A percentile compares a stretch with the other conserved stretches of the same genome.
These are phyloP conservation scores for Lodderomyces orthopsilosis DNA, from an alignment of 1,139 yeast species.

Conservation along the genomic window DNA sequence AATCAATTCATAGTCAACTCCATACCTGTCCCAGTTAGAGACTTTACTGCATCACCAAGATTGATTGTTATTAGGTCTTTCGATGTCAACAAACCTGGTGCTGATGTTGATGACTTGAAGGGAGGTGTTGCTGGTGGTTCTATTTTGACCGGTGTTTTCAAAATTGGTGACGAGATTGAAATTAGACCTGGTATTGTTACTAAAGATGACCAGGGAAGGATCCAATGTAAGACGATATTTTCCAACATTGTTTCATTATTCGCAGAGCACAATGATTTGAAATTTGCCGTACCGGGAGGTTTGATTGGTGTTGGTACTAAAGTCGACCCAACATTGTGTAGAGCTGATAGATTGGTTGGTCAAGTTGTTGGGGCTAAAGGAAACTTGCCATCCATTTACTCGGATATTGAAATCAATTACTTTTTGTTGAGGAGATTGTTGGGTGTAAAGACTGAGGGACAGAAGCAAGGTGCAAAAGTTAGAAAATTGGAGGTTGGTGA, in stretches of 20 bases:
- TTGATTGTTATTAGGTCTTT: conserved; percentile 97
- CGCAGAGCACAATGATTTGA: conserved; percentile 96
- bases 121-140: conserved; percentile 99
- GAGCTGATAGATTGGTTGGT: conserved; percentile 99
- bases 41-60: conserved; percentile 89
- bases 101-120: conserved; percentile 93
- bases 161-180: conserved; percentile 96
- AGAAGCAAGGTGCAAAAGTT: conserved; percentile 91
- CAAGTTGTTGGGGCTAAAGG: conserved; percentile 99
- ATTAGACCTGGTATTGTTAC: conserved; percentile 98
- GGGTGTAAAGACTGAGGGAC: conserved; percentile 98
- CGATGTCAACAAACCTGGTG: conserved; percentile 98
- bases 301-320: conserved; percentile 99
- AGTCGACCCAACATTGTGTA: conserved; percentile 97
- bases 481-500: conserved; percentile 92
- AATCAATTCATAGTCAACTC: conserved; percentile 93
- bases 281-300: conserved; percentile 99
- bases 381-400: conserved; percentile 89
- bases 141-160: conserved; percentile 93
- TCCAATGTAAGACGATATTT: conserved; percentile 94
- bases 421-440: conserved; percentile 93
- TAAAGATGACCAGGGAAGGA: conserved; percentile 87
- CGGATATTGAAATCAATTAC: conserved; percentile 96
- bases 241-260: conserved; percentile 90
- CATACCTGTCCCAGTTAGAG: conserved; percentile 96